Conservation (phyloP, 2,329 filamentous ascomycete species). For the Aspergillus sp. region DNA sequence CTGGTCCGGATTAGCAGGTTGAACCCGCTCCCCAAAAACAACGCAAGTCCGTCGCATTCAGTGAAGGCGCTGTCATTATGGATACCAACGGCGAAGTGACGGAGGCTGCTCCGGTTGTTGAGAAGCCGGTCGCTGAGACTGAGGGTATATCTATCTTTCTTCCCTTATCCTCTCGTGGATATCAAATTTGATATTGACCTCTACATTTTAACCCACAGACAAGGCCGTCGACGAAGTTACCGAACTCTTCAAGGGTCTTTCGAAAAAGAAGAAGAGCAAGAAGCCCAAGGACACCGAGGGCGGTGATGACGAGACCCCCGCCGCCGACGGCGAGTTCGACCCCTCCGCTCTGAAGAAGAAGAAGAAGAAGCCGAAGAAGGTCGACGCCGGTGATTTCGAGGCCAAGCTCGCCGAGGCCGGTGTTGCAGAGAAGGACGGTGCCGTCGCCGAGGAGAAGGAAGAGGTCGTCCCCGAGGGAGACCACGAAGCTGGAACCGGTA, state of each 20-base stretch:
- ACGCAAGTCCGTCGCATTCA: conserved; percentile 93
- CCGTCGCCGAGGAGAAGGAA: conserved; percentile 56
- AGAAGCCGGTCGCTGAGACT: conserved; percentile 66
- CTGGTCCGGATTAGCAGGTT: conserved; percentile 40
- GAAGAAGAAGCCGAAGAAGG: conserved; percentile 66
- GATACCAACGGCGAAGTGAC: conserved; percentile 85
- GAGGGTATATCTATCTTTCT: conserved; percentile 27
- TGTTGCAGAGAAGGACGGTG: conserved; percentile 60
- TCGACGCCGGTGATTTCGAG: conserved; percentile 65
- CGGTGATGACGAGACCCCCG: conserved; percentile 51
- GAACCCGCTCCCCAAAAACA: conserved; percentile 63
- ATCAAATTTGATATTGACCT: conserved; percentile 6
- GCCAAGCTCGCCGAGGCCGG: conserved; percentile 65
- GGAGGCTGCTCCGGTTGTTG: conserved; percentile 68
- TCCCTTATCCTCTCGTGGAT: not conserved
- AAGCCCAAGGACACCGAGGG: conserved; percentile 59
- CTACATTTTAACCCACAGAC: conserved; percentile 41
- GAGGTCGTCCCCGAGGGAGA: conserved; percentile 68
- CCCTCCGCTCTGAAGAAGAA: conserved; percentile 77
- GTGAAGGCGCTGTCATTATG: conserved; percentile 81
- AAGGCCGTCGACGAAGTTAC: conserved; percentile 66
- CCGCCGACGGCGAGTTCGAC: conserved; percentile 64
- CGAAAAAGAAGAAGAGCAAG: conserved; percentile 72
- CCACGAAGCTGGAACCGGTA: conserved; percentile 82
- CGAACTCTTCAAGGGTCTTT: conserved; percentile 66